Percentiles rank a stretch among this genome's conserved stretches.
phyloP scores from a whole-genome alignment of 305 asterid genomes.

The Solanum aculeatissimum region DNA sequence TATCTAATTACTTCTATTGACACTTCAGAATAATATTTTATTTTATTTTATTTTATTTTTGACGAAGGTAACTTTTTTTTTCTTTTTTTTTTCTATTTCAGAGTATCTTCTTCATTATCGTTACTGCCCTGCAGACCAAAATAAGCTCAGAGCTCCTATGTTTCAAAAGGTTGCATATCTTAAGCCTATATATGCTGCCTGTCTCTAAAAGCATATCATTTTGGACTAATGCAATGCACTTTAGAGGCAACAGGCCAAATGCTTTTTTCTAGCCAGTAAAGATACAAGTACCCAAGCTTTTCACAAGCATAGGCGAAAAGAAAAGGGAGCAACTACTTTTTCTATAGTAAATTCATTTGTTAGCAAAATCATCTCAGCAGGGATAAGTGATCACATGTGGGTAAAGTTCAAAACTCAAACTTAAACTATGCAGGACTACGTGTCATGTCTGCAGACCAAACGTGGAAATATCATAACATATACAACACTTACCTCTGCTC shows the following conservation, averaged over 20 bases:
- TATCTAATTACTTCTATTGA: neutral
- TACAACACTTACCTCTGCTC: conserved; percentile 62
- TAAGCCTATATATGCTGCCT: neutral
- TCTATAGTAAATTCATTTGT: neutral
- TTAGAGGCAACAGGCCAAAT: neutral
- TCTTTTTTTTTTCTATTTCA: no score
- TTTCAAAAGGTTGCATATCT: neutral
- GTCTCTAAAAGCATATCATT: neutral
- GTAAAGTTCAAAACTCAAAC: neutral
- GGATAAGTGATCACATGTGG: neutral
- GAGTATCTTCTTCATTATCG: neutral
- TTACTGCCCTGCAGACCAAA: neutral
- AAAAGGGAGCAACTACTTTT: neutral
- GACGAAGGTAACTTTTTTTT: no score
- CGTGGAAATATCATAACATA: neutral
- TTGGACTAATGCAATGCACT: neutral
- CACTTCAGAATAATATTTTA: no score
- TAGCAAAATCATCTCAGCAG: neutral
- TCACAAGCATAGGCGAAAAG: neutral
- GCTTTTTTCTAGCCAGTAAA: neutral
- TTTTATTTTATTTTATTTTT: no score
- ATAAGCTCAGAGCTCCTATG: neutral
- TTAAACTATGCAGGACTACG: neutral
- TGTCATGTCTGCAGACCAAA: neutral
- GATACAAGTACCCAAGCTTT: neutral